Evolutionary conservation across 164 flowering plant genomes (phyloP).

Genomic region (Macadamia integrifolia): DNA sequence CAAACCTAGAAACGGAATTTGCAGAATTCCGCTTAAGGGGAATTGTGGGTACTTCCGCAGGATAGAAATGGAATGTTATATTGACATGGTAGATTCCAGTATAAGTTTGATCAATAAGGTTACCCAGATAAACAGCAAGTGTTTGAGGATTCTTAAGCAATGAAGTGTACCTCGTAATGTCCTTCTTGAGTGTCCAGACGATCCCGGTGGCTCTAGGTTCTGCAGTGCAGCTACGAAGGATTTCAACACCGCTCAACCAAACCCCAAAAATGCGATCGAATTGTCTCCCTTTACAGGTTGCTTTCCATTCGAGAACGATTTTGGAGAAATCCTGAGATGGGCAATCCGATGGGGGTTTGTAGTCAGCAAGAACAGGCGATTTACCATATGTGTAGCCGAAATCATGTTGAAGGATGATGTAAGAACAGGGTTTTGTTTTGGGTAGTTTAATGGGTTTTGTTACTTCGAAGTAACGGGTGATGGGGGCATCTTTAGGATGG

Average conservation of each 20-base stretch:
- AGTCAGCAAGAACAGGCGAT: slow-evolving; percentile 51
- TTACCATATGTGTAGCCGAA: slow-evolving; percentile 54
- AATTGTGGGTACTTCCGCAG: slow-evolving; percentile 22
- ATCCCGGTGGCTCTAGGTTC: slow-evolving; percentile 74
- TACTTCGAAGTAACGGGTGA: slow-evolving; percentile 51
- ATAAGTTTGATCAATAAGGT: slow-evolving; percentile 59
- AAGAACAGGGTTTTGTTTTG: slow-evolving; percentile 43
- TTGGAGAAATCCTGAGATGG: slow-evolving; percentile 40
- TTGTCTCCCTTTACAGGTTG: slow-evolving; percentile 68
- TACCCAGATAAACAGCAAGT: slow-evolving; percentile 75
- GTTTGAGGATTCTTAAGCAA: slow-evolving; percentile 47
- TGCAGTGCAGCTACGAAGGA: slow-evolving; percentile 86
- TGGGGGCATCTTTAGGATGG: slow-evolving; percentile 20
- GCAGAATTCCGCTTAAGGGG: not conserved
- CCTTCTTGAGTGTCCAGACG: slow-evolving; percentile 79
- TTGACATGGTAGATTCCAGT: slow-evolving; percentile 83
- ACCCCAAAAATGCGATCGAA: slow-evolving; percentile 89
- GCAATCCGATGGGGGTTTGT: slow-evolving; percentile 57
- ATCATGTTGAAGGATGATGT: slow-evolving; percentile 46
- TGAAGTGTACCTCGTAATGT: slow-evolving; percentile 72
- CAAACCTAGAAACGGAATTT: slow-evolving; percentile 14
- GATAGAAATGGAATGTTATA: slow-evolving; percentile 55
- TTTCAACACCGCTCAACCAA: slow-evolving; percentile 91
- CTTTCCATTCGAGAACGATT: slow-evolving; percentile 73
- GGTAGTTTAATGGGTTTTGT: slow-evolving; percentile 54